Percentiles rank a stretch among this genome's conserved stretches.
Evolutionary conservation across 129 eudicot genomes (phyloP).

Genomic region (Centella asiatica): DNA sequence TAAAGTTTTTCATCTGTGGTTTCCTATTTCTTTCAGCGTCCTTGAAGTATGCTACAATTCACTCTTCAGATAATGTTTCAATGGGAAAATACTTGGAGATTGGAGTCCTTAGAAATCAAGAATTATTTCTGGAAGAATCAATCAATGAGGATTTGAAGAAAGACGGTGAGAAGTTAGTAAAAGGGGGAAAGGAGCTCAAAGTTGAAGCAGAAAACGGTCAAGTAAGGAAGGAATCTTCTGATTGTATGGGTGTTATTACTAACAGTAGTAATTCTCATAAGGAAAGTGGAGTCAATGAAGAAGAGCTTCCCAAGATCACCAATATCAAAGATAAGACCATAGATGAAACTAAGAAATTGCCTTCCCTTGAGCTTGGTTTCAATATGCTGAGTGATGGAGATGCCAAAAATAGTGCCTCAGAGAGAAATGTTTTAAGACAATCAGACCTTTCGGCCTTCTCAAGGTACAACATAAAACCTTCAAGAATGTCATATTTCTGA

Average conservation of each 20-base stretch:
- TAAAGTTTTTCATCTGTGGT: not conserved
- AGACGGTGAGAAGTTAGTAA: constrained; percentile 13
- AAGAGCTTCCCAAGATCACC: constrained; percentile 13
- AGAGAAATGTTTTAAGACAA: constrained; percentile 43
- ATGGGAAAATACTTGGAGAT: constrained; percentile 53
- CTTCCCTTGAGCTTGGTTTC: constrained; percentile 54
- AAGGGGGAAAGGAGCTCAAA: constrained; percentile 10
- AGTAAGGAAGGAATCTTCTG: constrained; percentile 21
- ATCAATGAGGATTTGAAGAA: constrained; percentile 22
- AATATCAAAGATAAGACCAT: constrained; percentile 28
- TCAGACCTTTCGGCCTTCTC: constrained; percentile 61
- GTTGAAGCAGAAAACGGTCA: constrained; percentile 17
- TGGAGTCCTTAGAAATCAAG: no score
- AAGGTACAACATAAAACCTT: constrained; percentile 28
- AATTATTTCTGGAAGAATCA: no score
- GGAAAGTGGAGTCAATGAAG: constrained; percentile 14
- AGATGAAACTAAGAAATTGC: constrained; percentile 26
- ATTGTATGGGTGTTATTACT: constrained; percentile 18
- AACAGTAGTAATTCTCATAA: constrained; percentile 7
- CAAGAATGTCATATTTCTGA: not conserved
- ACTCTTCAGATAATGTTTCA: constrained; percentile 20
- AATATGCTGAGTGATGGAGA: constrained; percentile 43
- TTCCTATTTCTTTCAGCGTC: not conserved
- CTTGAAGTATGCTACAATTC: not conserved
- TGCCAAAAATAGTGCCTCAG: constrained; percentile 25